Conservation (phyloP, 2,329 filamentous ascomycete genomes). For the Gyromitra esculenta region DNA sequence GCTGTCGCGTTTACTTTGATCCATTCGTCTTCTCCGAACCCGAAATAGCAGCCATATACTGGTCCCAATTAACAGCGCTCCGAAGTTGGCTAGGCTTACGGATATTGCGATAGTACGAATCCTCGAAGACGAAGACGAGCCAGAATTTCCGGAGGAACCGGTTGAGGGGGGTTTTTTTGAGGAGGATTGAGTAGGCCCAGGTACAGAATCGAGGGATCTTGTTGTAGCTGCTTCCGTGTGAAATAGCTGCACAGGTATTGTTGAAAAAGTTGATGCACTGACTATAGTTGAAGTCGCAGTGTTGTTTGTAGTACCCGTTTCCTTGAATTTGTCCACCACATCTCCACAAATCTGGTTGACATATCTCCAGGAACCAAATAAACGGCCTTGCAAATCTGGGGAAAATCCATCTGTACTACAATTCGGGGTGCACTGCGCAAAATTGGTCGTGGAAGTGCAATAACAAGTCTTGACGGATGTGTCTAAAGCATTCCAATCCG, state of each 20-base stretch:
- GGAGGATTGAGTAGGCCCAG: background rate
- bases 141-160: background rate
- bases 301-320: conserved; percentile 4
- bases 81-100: conserved; percentile 8
- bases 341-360: conserved; percentile 34
- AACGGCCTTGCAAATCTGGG: conserved; percentile 17
- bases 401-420: conserved; percentile 35
- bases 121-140: background rate
- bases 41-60: conserved; percentile 27
- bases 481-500: conserved; percentile 29
- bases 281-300: background rate
- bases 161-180: background rate
- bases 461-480: conserved; percentile 29
- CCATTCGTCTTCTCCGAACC: background rate
- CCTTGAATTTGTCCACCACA: conserved; percentile 28
- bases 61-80: background rate
- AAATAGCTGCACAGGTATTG: conserved; percentile 19
- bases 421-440: conserved; percentile 34
- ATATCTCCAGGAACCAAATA: conserved; percentile 43
- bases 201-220: conserved; percentile 3
- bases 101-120: conserved; percentile 37
- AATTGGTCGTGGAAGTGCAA: conserved; percentile 21
- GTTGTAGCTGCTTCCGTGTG: background rate
- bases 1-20: background rate
- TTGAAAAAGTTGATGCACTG: background rate